Base-by-base conservation (phyloP, 768 basidiomycete genomes). In the Leccinum uliginosum region DNA sequence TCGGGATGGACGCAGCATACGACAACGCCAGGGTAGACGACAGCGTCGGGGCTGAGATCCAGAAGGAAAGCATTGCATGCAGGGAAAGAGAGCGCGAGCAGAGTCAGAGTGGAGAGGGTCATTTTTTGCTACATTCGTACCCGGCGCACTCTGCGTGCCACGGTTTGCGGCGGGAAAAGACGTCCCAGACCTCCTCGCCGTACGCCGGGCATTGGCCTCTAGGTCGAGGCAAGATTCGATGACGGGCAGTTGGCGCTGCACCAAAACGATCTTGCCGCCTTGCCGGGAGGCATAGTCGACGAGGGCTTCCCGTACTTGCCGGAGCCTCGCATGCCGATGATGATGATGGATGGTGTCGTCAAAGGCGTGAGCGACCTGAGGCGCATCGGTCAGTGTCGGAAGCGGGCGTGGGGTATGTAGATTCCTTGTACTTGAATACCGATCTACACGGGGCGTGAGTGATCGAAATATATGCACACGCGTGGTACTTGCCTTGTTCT, bases 291-390 rank as follows among this genome's bases (percentile, higher is more conserved):
- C 78, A 69, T 91, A 94, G 17, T 78, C 72, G 70, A 85, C 80
- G 57, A 99, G 76, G 5, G 91, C 65, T 17, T 88, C 77, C 30
- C 95, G 78, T n/a, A n/a, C n/a, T n/a, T n/a, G n/a, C n/a, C n/a
- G n/a, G n/a, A 89, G 11, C 97, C 97, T 17, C 96, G 89, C 97
- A 99, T 98, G 27, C 97, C 94, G 59, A 93, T 85, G 59, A 97
- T 73, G 57, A 96, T 72, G 60, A 94, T 81, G 4, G 87, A 85
- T 15, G 83, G 79, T 6, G 76, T 73, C 11, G 75, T 61, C 45
- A 75, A 70, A 1, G 73, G 58, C 0, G 61, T 52, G 32, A 56
- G 71, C 21, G 21, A 19, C 8, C 58, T 59, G 23, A 24, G 75
- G 76, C 60, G 76, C 81, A 49, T 76, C 70, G 6, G 79, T 81